Evolutionary conservation across 352 stramenopile species (phyloP).

Genomic region (Pythium folliculosum): DNA sequence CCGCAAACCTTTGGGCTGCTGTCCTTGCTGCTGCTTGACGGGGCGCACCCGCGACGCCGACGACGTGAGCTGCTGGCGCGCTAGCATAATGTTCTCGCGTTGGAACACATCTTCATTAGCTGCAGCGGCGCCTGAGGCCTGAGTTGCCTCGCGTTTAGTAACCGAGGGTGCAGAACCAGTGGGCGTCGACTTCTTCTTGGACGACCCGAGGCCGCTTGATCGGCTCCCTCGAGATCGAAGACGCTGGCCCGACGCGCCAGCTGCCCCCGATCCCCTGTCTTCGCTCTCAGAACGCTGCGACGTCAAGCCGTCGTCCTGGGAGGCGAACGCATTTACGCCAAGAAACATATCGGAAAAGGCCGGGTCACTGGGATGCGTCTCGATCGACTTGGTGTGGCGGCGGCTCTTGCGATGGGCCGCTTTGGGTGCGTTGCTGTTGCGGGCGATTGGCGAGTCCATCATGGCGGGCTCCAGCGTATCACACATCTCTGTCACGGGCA

Average conservation of each 20-base stretch:
- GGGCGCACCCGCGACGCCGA: conserved; percentile 50
- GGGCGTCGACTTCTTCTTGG: conserved; percentile 4
- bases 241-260: neutral
- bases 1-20: neutral
- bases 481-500: neutral
- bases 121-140: neutral
- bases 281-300: conserved; percentile 25
- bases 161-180: conserved; percentile 6
- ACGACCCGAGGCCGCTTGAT: neutral
- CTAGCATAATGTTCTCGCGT: conserved; percentile 19
- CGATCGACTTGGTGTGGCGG: neutral
- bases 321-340: conserved; percentile 5
- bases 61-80: conserved; percentile 36
- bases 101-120: conserved; percentile 15
- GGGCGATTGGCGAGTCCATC: neutral
- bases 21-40: conserved; percentile 36
- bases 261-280: neutral
- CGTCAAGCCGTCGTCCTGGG: neutral
- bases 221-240: conserved; percentile 7
- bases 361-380: neutral
- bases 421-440: neutral
- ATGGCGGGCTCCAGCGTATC: neutral
- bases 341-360: conserved; percentile 17
- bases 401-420: conserved; percentile 8
- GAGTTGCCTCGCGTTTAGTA: neutral